A percentile compares a stretch with the other conserved stretches of the same genome.
phyloP scores from a whole-genome alignment of 768 basidiomycete species.

The Xerocomellus chrysenteron region DNA sequence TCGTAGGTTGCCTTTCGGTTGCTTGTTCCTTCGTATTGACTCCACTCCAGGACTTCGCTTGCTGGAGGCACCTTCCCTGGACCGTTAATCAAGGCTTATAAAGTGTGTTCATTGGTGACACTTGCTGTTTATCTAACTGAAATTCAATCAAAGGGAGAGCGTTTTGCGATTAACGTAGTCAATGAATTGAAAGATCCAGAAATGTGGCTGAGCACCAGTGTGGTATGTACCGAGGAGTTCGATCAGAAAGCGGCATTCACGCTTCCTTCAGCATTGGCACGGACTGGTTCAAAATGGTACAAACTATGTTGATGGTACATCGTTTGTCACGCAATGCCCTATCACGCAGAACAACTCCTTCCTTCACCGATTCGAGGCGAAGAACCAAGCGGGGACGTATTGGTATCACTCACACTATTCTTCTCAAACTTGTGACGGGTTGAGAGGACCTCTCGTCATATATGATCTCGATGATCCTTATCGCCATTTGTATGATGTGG shows the following conservation, averaged over 20 bases:
- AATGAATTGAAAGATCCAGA: constrained; percentile 43
- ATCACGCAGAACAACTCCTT: constrained; percentile 26
- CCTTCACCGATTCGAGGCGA: constrained; percentile 18
- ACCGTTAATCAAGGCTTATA: constrained; percentile 41
- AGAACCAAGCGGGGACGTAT: constrained; percentile 29
- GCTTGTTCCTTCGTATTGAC: not conserved
- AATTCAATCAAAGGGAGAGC: constrained; percentile 36
- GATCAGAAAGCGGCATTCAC: not conserved
- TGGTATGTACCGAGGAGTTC: constrained; percentile 24
- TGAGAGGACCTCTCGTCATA: constrained; percentile 40
- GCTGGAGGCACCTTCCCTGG: constrained; percentile 49
- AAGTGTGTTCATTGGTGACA: constrained; percentile 17
- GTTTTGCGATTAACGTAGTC: constrained; percentile 44
- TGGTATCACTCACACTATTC: constrained; percentile 41
- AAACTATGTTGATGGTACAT: constrained; percentile 46
- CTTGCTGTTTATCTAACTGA: not conserved
- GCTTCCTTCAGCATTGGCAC: constrained; percentile 50
- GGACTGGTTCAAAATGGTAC: constrained; percentile 46
- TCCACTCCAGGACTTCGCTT: constrained; percentile 21
- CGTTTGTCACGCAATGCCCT: constrained; percentile 38
- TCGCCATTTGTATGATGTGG: constrained; percentile 40
- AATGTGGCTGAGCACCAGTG: constrained; percentile 52
- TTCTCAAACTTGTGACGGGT: constrained; percentile 41
- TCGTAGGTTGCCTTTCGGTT: constrained; percentile 32
- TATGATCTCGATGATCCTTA: constrained; percentile 44